Evolutionary conservation across 805 yeast genomes (phyloP).

Genomic region (Cyberlindnera sargentensis): DNA sequence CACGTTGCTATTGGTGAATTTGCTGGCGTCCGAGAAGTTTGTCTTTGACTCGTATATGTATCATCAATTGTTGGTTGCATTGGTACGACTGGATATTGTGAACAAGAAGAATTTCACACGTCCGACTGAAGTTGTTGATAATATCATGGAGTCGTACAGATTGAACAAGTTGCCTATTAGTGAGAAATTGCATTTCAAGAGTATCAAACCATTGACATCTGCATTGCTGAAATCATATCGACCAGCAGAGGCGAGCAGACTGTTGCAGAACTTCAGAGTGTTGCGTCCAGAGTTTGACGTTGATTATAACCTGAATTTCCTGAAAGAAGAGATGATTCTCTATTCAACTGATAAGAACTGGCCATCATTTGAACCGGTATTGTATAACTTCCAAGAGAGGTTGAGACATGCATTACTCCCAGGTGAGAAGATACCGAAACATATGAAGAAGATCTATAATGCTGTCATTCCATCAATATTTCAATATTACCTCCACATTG

Average conservation of each 20-base stretch:
- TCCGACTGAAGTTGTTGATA: constrained; percentile 26
- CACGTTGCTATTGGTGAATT: constrained; percentile 22
- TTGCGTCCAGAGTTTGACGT: constrained; percentile 22
- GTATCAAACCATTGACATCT: constrained; percentile 30
- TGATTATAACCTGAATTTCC: constrained; percentile 18
- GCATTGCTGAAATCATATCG: constrained; percentile 24
- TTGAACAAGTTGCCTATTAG: constrained; percentile 15
- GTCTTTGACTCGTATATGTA: constrained; percentile 24
- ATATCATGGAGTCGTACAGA: constrained; percentile 23
- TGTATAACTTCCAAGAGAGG: constrained; percentile 14
- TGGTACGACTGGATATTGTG: constrained; percentile 24
- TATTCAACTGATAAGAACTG: constrained; percentile 23
- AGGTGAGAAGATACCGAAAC: constrained; percentile 16
- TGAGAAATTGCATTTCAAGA: constrained; percentile 26
- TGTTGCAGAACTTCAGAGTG: constrained; percentile 26
- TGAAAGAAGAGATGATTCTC: constrained; percentile 27
- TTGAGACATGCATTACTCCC: constrained; percentile 10
- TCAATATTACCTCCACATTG: constrained; percentile 2
- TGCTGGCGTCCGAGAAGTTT: constrained; percentile 20
- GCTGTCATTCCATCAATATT: constrained; percentile 11
- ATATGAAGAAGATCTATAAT: constrained; percentile 20
- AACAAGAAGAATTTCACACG: constrained; percentile 22
- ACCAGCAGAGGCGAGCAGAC: constrained; percentile 26
- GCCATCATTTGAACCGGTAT: constrained; percentile 27
- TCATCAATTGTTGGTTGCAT: constrained; percentile 24